A percentile compares a stretch with the other conserved stretches of the same genome.
Conservation (phyloP, 2,329 filamentous ascomycete species). For the Dothistroma septosporum region DNA sequence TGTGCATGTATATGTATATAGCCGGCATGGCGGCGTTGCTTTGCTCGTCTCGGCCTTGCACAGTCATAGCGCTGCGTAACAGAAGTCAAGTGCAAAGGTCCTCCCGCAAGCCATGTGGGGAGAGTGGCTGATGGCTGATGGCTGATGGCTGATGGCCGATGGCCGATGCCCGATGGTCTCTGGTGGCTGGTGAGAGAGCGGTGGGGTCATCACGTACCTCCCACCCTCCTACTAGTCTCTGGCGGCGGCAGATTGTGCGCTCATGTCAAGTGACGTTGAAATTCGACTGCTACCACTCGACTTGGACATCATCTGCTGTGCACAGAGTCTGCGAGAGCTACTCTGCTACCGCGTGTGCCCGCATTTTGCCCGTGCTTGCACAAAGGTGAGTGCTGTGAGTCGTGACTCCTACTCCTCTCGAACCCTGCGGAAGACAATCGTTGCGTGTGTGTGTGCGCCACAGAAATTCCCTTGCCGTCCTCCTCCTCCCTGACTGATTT, state of each 20-base stretch:
- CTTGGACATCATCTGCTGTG: neutral
- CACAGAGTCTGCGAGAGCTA: conserved; percentile 1
- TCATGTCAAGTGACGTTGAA: neutral
- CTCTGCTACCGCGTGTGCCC: neutral
- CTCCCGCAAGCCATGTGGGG: too few relatives aligned
- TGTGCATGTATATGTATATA: neutral
- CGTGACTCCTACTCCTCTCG: neutral
- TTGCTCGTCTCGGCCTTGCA: neutral
- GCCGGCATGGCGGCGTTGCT: neutral
- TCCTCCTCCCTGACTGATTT: neutral
- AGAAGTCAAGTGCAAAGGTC: too few relatives aligned
- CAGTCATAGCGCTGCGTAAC: neutral
- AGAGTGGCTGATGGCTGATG: too few relatives aligned
- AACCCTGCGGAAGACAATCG: neutral
- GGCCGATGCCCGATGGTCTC: neutral
- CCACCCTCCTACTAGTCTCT: too few relatives aligned
- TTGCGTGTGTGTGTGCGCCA: conserved; percentile 1
- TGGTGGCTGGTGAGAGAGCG: neutral
- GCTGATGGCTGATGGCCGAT: neutral
- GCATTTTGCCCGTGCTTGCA: neutral
- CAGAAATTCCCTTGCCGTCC: conserved; percentile 10
- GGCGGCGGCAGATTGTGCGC: too few relatives aligned
- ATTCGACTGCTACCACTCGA: neutral
- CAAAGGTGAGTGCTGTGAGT: conserved; percentile 3
- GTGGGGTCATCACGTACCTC: neutral